phyloP scores from a whole-genome alignment of 2,329 filamentous ascomycete species.

The Ophiostoma sp. region DNA sequence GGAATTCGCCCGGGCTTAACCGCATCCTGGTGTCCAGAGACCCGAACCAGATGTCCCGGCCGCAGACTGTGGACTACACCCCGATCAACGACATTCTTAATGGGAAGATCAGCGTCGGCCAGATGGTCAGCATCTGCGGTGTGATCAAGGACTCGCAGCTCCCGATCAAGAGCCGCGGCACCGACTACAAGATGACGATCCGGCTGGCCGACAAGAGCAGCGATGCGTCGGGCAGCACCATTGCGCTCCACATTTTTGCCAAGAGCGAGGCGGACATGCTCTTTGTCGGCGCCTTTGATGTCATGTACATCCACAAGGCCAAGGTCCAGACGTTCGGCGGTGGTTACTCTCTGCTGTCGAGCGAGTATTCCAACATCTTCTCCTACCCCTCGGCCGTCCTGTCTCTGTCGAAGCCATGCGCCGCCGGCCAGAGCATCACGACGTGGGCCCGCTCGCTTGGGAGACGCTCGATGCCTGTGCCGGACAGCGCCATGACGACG shows the following conservation, averaged over 20 bases:
- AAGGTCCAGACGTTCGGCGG: not conserved
- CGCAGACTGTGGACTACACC: not conserved
- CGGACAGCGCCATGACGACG: not conserved
- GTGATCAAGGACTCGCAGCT: not conserved
- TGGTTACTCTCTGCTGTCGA: not conserved
- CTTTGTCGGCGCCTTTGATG: not conserved
- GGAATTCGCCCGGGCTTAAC: not conserved
- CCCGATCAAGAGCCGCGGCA: not conserved
- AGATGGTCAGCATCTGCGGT: not conserved
- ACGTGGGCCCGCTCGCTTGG: not conserved
- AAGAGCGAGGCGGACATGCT: not conserved
- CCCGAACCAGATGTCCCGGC: not conserved
- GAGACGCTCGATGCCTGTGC: not conserved
- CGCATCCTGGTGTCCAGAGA: not conserved
- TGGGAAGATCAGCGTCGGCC: not conserved
- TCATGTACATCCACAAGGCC: not conserved
- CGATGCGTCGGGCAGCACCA: not conserved
- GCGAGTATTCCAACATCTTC: conserved; percentile 40
- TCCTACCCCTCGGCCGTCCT: conserved; percentile 31
- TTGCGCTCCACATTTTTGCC: not conserved
- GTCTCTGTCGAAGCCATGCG: not conserved
- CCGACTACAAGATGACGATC: conserved; percentile 4
- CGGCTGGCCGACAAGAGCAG: not conserved
- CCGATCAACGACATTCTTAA: not conserved
- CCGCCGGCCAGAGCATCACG: not conserved